Evolutionary conservation across 345 rosid species (phyloP).

Genomic region (Brassica cretica): DNA sequence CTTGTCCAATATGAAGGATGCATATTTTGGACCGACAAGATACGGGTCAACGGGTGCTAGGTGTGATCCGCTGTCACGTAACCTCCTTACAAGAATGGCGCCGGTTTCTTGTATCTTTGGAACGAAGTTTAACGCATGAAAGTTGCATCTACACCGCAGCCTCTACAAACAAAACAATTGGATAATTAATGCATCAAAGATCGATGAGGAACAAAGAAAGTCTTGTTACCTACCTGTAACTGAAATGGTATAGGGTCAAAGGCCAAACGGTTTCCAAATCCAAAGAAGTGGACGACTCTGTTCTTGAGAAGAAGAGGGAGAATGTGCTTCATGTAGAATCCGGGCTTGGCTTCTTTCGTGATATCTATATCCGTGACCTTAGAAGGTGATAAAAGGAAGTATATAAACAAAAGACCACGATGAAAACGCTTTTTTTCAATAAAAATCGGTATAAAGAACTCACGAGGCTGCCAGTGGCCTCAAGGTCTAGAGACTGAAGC

Average conservation of each 20-base stretch:
- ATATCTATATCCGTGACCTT: constrained; percentile 81
- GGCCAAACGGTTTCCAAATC: constrained; percentile 95
- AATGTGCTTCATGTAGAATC: constrained; percentile 78
- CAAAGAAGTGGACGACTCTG: constrained; percentile 78
- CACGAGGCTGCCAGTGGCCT: constrained; percentile 85
- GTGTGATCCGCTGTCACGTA: constrained; percentile 54
- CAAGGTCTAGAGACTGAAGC: constrained; percentile 79
- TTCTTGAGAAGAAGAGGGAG: constrained; percentile 77
- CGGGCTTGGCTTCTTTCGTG: constrained; percentile 79
- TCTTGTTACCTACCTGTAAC: constrained; percentile 89
- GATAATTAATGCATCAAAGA: constrained; percentile 12
- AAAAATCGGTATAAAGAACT: constrained; percentile 42
- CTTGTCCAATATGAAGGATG: constrained; percentile 48
- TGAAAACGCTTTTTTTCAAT: not conserved
- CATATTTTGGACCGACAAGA: constrained; percentile 69
- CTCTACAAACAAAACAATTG: constrained; percentile 55
- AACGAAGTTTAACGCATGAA: constrained; percentile 74
- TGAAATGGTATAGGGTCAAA: constrained; percentile 87
- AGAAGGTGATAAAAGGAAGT: not conserved
- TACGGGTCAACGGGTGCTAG: constrained; percentile 65
- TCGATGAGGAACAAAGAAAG: not conserved
- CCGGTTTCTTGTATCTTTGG: constrained; percentile 88
- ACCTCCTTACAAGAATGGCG: constrained; percentile 68
- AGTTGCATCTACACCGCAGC: constrained; percentile 97
- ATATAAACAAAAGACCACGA: not conserved